phyloP scores from a whole-genome alignment of 2,329 filamentous ascomycete genomes.

The Aspergillus candidus region DNA sequence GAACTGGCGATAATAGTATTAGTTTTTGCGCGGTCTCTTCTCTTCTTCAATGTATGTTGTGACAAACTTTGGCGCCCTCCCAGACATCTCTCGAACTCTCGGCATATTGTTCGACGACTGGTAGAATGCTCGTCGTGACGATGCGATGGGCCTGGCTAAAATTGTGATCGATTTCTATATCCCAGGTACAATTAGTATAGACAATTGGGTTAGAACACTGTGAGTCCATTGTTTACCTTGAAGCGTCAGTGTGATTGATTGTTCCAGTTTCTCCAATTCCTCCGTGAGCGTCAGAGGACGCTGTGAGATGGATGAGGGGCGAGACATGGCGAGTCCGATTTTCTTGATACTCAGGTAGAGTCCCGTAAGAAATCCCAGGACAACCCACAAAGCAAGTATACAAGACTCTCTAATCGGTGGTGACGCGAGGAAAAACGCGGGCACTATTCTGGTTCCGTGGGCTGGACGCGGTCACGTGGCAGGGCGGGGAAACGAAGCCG shows the following conservation, averaged over 20 bases:
- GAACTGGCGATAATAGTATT: conserved; percentile 57
- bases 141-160: conserved; percentile 96
- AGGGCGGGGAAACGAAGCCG: conserved; percentile 13
- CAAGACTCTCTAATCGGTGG: conserved; percentile 13
- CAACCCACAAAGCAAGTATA: background rate
- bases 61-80: conserved; percentile 82
- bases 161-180: conserved; percentile 93
- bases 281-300: conserved; percentile 75
- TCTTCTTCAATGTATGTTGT: background rate
- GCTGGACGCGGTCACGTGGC: conserved; percentile 23
- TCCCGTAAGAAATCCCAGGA: background rate
- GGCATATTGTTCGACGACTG: conserved; percentile 89
- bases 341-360: background rate
- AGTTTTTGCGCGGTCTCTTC: background rate
- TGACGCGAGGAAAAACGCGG: conserved; percentile 24
- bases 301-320: conserved; percentile 42
- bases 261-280: conserved; percentile 90
- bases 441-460: background rate
- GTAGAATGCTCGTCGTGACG: conserved; percentile 86
- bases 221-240: conserved; percentile 57
- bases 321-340: conserved; percentile 41
- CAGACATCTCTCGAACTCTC: conserved; percentile 90
- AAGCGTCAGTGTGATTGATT: conserved; percentile 90
- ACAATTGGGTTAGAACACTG: conserved; percentile 6
- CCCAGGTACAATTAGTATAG: conserved; percentile 8